Base-by-base conservation (phyloP, 306 rosid genomes). In the Adenanthera pavonina region DNA sequence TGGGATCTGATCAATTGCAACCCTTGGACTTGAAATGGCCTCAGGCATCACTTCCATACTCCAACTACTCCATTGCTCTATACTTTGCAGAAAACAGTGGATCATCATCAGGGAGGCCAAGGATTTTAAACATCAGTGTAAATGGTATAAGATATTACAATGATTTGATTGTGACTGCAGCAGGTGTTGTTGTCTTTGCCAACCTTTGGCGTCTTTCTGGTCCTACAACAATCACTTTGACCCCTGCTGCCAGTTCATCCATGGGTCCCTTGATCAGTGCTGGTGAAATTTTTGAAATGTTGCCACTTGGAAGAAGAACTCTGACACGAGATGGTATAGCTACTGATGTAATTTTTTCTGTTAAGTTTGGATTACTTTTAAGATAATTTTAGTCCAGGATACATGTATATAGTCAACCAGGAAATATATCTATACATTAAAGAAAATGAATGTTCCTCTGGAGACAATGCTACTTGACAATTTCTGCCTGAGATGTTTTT, bases 201-300 rank as follows among this genome's bases (percentile, higher is more conserved):
- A 82, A 80, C 62, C 83, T 60, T 76, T 96, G 99, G 98, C 99
- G 90, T 82, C 99, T 95, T 80, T 77, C 59, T 74, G 98, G 99
- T 81, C 73, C 74, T 54, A 91, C 96, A 11, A 91, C 77, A 77
- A 46, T 92, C 77, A 90, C 88, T 73, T 75, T 95, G 83, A 91
- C 88, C 72, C 92, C 94, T 68, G 75, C 88, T 72, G 64, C 84
- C 38, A 82, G 62, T 69, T 96, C 98, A 74, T 81, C 82, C 13
- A 48, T 70, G 46, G 97, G 94, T 60, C 98, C 98, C 59, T 67
- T 86, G 85, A 93, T 96, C 82, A 93, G 89, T 81, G 98, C 93
- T 0, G 99, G 97, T 1, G 98, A 93, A 87, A 71, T 90, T 72
- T 96, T 93, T 82, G 72, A 80, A 30, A 79, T 90, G 80, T 78